These are phyloP conservation scores for Nicotiana noctiflora DNA, from an alignment of 257 asterid genomes.

Conservation along the genomic window DNA sequence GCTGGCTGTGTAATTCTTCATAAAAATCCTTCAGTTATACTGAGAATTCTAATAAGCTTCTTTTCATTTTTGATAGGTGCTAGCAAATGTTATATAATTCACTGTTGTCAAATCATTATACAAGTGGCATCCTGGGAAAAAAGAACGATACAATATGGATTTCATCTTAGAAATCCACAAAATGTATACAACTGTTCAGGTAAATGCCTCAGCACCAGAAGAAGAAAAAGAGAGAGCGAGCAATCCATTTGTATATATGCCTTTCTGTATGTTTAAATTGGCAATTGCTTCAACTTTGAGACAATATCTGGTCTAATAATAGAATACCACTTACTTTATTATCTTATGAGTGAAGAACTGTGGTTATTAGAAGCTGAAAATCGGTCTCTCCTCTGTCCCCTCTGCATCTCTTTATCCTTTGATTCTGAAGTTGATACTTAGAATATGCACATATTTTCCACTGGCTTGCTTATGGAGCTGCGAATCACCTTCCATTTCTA, in stretches of 20 bases:
- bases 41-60: not conserved
- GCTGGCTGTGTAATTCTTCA: not conserved
- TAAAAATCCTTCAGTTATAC: not conserved
- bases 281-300: not conserved
- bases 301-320: too few species aligned
- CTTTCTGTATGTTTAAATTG: too few species aligned
- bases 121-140: not conserved
- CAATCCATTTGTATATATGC: not conserved
- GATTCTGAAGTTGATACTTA: not conserved
- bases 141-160: not conserved
- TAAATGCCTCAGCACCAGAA: not conserved
- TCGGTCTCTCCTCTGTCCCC: not conserved
- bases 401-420: not conserved
- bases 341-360: not conserved
- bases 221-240: not conserved
- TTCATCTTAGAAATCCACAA: not conserved
- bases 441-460: not conserved
- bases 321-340: too few species aligned
- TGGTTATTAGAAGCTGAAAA: not conserved
- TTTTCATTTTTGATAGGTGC: not conserved
- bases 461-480: not conserved
- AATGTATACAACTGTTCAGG: not conserved
- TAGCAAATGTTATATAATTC: not conserved
- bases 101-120: not conserved
- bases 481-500: not conserved